Base-by-base conservation (phyloP, 352 stramenopile species). In the Thraustochytrium striatum region DNA sequence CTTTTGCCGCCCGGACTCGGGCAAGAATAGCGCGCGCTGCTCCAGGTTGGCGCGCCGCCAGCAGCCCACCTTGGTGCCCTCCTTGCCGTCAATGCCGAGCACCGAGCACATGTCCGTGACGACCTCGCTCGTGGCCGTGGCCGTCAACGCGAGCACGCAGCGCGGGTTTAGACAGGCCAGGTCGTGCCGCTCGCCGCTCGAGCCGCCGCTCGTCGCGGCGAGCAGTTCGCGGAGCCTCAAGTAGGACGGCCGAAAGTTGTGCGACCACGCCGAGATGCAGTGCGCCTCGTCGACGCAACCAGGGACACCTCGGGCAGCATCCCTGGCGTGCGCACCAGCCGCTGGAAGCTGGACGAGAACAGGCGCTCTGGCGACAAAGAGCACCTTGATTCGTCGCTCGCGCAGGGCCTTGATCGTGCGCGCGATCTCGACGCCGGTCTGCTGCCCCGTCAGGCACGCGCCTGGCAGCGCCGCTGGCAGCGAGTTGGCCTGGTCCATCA, bases 211-310 rank as follows among this genome's bases (percentile, higher is more conserved):
- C 25, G n/a, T 21, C 19, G 16, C 39, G 19, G 5, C 44, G 25
- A 80, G 57, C 9, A 80, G 11, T 62, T 72, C 70, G 19, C 82
- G 52, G 3, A 91, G 44, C 78, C 89, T 83, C 11, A 88, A 61
- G 68, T 89, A 91, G 25, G 87, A 84, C 0, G 93, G 92, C 0
- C 94, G 88, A 72, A 98, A 98, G 85, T 97, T 93, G 73, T 97
- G 92, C 1, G 89, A 95, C 94, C 94, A 98, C 81, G 97, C 91
- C 9, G 90, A 96, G 36, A 98, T 86, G 81, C 93, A 98, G 82
- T 98, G 94, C 2, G 92, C 92, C 87, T 98, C 94, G 73, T 98
- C 94, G 16, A 98, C 89, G 58, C 90, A 95, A 97, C 89, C 19
- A 97, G 87, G 21, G 82, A 87, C 13, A 91, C 44, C 35, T 81